Base-by-base conservation (phyloP, 495 filamentous ascomycete genomes). In the Penicillium desertorum region DNA sequence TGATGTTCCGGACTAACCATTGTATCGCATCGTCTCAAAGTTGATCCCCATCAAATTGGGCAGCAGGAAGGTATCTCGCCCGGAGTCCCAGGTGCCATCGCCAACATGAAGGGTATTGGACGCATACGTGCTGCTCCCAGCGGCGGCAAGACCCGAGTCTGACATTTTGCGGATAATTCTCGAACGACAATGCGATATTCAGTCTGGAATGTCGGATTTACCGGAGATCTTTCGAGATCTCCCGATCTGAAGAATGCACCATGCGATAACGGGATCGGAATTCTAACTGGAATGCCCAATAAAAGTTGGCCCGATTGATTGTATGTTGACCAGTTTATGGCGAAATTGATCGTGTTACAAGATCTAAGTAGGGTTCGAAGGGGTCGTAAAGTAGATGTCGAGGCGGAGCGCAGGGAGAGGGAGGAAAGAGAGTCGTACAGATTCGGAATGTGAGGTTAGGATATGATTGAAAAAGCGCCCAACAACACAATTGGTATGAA, bases 11-110 rank as follows among this genome's bases (percentile, higher is more conserved):
- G 9, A 68, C 83, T 64, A 74, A 94, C 92, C 92, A 85, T 96
- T 96, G 74, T 95, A 96, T 72, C 81, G 85, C 87, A 91, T 96
- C n/a, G 91, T 96, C 51, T 87, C 90, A 72, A 92, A 91, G 71
- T 96, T 96, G 16, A 95, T 68, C 2, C 91, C 92, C 69, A 88
- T 80, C 37, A 96, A 72, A 74, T 94, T 94, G 23, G 92, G 92
- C 45, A 96, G 74, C 46, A 96, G 79, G 72, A 96, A 96, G 9
- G 86, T 88, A 72, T 96, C 92, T 71, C 87, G 84, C 57, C 81
- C 76, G 23, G 82, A 81, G 63, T 96, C 90, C 92, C 92, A 96
- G 29, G 92, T 96, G 29, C 92, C 92, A 76, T 96, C 92, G 57
- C 92, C 92, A 17, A 96, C 92, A 61, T 81, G 83, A 73, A 96